Conservation (phyloP, 495 filamentous ascomycete genomes). For the Neurospora sp. region DNA sequence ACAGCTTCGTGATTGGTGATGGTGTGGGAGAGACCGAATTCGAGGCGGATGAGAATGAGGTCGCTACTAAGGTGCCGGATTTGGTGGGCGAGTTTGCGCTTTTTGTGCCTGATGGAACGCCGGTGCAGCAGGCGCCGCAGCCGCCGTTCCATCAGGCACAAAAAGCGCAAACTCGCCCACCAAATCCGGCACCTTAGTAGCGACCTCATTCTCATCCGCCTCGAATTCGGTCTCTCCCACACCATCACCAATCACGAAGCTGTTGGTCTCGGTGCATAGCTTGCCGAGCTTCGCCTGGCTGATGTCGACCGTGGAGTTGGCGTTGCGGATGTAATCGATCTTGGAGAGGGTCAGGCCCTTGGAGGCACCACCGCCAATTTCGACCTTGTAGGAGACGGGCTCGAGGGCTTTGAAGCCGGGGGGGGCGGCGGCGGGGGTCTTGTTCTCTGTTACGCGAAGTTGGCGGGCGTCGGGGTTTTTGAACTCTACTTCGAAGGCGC, state of each 20-base stretch:
- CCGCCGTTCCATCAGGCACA: conserved; percentile 11
- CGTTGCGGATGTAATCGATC: conserved; percentile 30
- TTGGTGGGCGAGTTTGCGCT: conserved; percentile 28
- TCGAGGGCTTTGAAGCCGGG: conserved; percentile 25
- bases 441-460: conserved; percentile 27
- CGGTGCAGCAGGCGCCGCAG: conserved; percentile 1
- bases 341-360: conserved; percentile 24
- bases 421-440: conserved; percentile 20
- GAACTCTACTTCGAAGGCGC: conserved; percentile 29
- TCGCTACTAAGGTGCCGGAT: conserved; percentile 22
- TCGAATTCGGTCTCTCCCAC: conserved; percentile 34
- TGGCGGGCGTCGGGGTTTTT: conserved; percentile 16
- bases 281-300: conserved; percentile 20
- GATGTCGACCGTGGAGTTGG: conserved; percentile 20
- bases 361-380: conserved; percentile 16
- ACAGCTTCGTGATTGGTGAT: conserved; percentile 24
- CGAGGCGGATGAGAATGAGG: conserved; percentile 35
- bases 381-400: conserved; percentile 24
- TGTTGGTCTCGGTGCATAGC: conserved; percentile 22
- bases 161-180: conserved; percentile 30
- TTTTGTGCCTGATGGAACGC: conserved; percentile 18
- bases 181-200: conserved; percentile 22
- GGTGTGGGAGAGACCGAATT: conserved; percentile 31
- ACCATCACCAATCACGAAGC: conserved; percentile 24
- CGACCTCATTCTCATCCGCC: conserved; percentile 33